phyloP scores from a whole-genome alignment of 352 stramenopile genomes.

The Phytopythium sindhum region DNA sequence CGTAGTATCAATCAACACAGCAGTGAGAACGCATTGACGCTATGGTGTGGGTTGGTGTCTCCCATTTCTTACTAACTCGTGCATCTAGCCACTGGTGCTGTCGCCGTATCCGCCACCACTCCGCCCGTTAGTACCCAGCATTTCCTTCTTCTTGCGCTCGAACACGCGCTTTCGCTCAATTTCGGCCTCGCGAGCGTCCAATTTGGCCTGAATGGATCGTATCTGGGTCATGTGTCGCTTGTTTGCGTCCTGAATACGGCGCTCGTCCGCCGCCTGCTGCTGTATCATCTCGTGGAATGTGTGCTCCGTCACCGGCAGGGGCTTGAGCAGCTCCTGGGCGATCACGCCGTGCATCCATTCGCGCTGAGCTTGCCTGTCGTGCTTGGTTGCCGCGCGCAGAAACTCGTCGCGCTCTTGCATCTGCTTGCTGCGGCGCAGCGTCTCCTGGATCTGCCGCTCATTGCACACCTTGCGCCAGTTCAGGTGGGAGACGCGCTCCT shows the following conservation, averaged over 20 bases:
- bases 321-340: constrained; percentile 47
- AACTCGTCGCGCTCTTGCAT: constrained; percentile 63
- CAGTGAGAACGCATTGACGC: background rate
- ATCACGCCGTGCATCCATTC: constrained; percentile 57
- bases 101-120: background rate
- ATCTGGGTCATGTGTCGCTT: constrained; percentile 46
- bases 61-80: background rate
- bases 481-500: constrained; percentile 63
- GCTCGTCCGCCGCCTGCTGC: constrained; percentile 26
- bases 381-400: constrained; percentile 37
- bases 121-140: constrained; percentile 20
- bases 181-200: constrained; percentile 43
- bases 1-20: background rate
- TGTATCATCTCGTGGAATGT: constrained; percentile 27
- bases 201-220: constrained; percentile 46
- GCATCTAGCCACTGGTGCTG: background rate
- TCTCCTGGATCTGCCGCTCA: constrained; percentile 64
- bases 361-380: constrained; percentile 28
- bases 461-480: constrained; percentile 76
- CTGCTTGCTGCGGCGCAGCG: constrained; percentile 53
- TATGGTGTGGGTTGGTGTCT: background rate
- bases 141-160: constrained; percentile 60
- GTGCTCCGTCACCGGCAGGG: constrained; percentile 43
- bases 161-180: constrained; percentile 49
- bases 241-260: constrained; percentile 20